Percentiles rank a stretch among this genome's conserved stretches.
phyloP scores from a whole-genome alignment of 345 rosid species.

The Linum lewisii region DNA sequence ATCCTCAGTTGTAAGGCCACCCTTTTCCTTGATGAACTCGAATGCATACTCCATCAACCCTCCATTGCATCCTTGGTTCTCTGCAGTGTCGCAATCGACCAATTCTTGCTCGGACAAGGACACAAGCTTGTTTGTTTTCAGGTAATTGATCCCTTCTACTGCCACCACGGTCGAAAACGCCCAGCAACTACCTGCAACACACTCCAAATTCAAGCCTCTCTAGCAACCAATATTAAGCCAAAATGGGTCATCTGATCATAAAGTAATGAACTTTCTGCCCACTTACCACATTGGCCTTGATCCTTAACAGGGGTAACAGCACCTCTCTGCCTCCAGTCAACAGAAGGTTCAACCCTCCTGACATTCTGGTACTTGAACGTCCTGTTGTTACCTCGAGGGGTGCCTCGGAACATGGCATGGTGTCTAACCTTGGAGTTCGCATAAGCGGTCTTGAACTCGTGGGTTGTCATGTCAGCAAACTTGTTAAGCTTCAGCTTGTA shows the following conservation, averaged over 20 bases:
- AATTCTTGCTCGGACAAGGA: constrained; percentile 55
- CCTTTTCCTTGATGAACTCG: constrained; percentile 34
- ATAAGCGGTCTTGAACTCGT: constrained; percentile 46
- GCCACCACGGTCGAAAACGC: constrained; percentile 69
- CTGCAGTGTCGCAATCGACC: constrained; percentile 34
- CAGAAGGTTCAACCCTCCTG: constrained; percentile 25
- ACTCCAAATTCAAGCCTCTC: neutral
- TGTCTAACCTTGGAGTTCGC: constrained; percentile 74
- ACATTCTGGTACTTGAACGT: constrained; percentile 57
- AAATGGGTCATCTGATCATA: neutral
- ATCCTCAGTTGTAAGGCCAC: constrained; percentile 49
- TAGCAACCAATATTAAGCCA: neutral
- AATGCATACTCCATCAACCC: constrained; percentile 67
- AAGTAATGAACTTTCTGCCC: neutral
- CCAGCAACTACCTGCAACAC: constrained; percentile 65
- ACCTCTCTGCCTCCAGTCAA: constrained; percentile 80
- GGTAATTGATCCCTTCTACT: constrained; percentile 46
- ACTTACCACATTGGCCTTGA: constrained; percentile 80
- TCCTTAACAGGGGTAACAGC: constrained; percentile 67
- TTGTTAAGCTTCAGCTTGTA: constrained; percentile 78
- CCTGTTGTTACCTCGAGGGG: constrained; percentile 20
- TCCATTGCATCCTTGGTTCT: constrained; percentile 45
- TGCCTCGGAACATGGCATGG: constrained; percentile 49
- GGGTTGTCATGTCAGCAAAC: constrained; percentile 81
- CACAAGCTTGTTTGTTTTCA: constrained; percentile 24